Evolutionary conservation across 1,284 basidiomycete species (phyloP).

Genomic region (Mycosarcoma mackinlayi): DNA sequence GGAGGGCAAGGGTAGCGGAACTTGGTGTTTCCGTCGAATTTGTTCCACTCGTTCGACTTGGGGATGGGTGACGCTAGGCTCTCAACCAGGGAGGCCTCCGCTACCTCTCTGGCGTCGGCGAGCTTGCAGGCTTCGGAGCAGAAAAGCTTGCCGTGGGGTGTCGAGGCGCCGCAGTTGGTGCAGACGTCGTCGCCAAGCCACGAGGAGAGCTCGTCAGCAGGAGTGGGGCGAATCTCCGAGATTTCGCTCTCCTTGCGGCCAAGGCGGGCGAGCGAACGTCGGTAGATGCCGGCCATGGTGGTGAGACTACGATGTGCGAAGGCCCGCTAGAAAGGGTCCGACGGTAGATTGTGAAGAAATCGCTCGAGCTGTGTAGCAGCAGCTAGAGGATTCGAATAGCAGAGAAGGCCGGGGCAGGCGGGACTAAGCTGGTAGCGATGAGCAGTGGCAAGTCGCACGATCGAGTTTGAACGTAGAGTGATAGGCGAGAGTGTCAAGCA

Average conservation of each 20-base stretch:
- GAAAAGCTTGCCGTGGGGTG: slow-evolving; percentile 51
- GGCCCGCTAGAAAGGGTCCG: slow-evolving; percentile 28
- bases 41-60: slow-evolving; percentile 21
- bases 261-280: slow-evolving; percentile 43
- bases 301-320: slow-evolving; percentile 9
- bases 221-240: slow-evolving; percentile 47
- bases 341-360: slow-evolving; percentile 6
- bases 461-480: not conserved
- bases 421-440: not conserved
- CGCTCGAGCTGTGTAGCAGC: slow-evolving; percentile 27
- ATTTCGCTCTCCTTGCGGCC: slow-evolving; percentile 43
- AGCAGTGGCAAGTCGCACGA: not conserved
- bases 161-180: slow-evolving; percentile 53
- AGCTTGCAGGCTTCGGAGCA: slow-evolving; percentile 57
- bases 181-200: slow-evolving; percentile 60
- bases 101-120: slow-evolving; percentile 43
- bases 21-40: slow-evolving; percentile 26
- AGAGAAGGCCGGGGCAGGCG: not conserved
- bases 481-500: no score
- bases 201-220: slow-evolving; percentile 56
- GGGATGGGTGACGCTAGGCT: slow-evolving; percentile 28
- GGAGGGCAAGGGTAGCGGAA: slow-evolving; percentile 61
- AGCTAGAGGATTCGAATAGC: slow-evolving; percentile 15
- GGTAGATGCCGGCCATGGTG: slow-evolving; percentile 50
- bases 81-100: slow-evolving; percentile 31